A percentile compares a stretch with the other conserved stretches of the same genome.
Evolutionary conservation across 108 stramenopile species (phyloP).

Genomic region (Tribonema minus): DNA sequence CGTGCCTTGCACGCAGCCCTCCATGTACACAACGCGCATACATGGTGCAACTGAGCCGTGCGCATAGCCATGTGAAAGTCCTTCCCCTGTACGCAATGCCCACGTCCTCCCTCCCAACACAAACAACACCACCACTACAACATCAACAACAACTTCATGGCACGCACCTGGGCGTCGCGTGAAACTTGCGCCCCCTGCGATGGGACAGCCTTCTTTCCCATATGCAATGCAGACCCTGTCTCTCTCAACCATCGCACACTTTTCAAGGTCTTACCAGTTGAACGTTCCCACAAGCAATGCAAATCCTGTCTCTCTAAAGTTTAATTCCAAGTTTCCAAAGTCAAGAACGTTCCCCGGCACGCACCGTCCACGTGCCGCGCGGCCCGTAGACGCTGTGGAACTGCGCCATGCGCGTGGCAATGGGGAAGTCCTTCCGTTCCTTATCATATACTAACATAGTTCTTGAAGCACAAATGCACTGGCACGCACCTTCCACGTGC

Average conservation of each 20-base stretch:
- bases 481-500: slow-evolving; percentile 81
- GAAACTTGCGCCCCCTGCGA: slow-evolving; percentile 88
- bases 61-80: slow-evolving; percentile 89
- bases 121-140: too few species aligned
- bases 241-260: too few species aligned
- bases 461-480: too few species aligned
- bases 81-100: slow-evolving; percentile 86
- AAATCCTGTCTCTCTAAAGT: too few species aligned
- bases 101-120: too few species aligned
- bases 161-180: slow-evolving; percentile 73
- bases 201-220: slow-evolving; percentile 85
- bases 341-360: too few species aligned
- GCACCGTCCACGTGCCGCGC: slow-evolving; percentile 86
- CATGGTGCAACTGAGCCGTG: slow-evolving; percentile 80
- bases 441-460: too few species aligned
- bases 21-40: slow-evolving; percentile 92
- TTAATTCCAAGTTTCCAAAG: too few species aligned
- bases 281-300: too few species aligned
- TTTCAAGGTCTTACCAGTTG: too few species aligned
- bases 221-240: slow-evolving; percentile 97
- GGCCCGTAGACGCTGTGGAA: slow-evolving; percentile 97
- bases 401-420: slow-evolving; percentile 76
- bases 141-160: too few species aligned
- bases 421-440: slow-evolving; percentile 87
- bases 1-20: too few species aligned